Base-by-base conservation (phyloP, 495 filamentous ascomycete genomes). In the Jackrogersella multiformis region DNA sequence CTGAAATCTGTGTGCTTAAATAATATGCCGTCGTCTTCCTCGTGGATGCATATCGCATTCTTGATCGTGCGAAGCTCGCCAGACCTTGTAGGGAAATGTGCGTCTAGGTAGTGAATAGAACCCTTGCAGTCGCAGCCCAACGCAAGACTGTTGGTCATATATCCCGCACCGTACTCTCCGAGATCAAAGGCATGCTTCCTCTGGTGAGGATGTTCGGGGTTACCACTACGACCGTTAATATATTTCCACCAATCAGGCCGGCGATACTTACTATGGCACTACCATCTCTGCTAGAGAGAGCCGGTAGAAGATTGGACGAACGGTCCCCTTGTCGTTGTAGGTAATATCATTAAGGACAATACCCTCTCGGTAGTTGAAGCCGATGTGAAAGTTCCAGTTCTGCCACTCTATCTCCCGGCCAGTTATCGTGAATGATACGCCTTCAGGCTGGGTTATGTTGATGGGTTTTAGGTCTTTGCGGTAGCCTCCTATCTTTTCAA, bases 1-100 rank as follows among this genome's bases (percentile, higher is more conserved):
- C 94, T 89, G 86, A 96, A 97, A 76, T 98, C 94, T 45, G 88
- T 92, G 81, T 98, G 94, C 80, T 98, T 98, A 84, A 95, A 97
- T 8, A 97, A 83, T 61, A 98, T 95, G 5, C 94, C 94, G 3
- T 86, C 85, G 70, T 98, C 94, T 79, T 97, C 94, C 78, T 98
- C 94, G 80, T 98, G 94, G 62, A 97, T 93, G 76, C 94, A 98
- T 74, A 98, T 93, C 41, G 94, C 94, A 70, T 97, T 97, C 80
- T 95, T 93, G 78, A 97, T 93, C 30, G 89, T 91, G 28, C 86
- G 87, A 30, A 88, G 80, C 5, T 85, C 86, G 30, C 94, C 94
- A 8, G 90, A 86, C n/a, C 86, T 81, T 65, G 94, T 97, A 57
- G 92, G 88, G 73, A 96, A 96, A 21, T 88, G 84, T 1, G 92